phyloP scores from a whole-genome alignment of 2,329 filamentous ascomycete genomes.

The Cercospora berteroae region DNA sequence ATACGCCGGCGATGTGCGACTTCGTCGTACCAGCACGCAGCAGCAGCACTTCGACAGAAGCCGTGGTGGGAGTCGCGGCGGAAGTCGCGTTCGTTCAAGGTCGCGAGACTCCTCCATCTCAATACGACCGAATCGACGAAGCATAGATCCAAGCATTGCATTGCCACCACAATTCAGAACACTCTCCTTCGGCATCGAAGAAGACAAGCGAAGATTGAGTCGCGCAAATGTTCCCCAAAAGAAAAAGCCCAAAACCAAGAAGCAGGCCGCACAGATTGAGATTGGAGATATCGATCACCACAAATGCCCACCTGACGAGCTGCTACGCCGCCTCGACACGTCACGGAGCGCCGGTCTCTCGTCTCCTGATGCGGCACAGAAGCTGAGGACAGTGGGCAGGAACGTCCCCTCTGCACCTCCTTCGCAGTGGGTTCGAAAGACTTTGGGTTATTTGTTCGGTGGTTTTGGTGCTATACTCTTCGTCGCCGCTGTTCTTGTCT shows the following conservation, averaged over 20 bases:
- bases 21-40: constrained; percentile 17
- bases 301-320: constrained; percentile 55
- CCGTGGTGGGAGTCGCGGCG: constrained; percentile 8
- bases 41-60: constrained; percentile 13
- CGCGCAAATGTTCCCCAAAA: constrained; percentile 31
- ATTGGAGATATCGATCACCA: constrained; percentile 64
- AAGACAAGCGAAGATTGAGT: constrained; percentile 30
- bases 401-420: constrained; percentile 67
- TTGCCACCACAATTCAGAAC: constrained; percentile 48
- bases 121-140: constrained; percentile 38
- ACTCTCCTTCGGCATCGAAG: constrained; percentile 46
- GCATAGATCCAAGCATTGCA: constrained; percentile 45
- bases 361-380: constrained; percentile 54
- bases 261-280: constrained; percentile 23
- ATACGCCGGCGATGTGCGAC: constrained; percentile 22
- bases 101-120: constrained; percentile 37
- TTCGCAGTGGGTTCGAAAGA: constrained; percentile 57
- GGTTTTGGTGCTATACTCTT: constrained; percentile 73
- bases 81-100: constrained; percentile 19
- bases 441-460: constrained; percentile 70
- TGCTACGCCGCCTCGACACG: constrained; percentile 59
- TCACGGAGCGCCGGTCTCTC: constrained; percentile 61
- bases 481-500: constrained; percentile 67
- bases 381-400: constrained; percentile 60
- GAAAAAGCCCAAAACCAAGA: constrained; percentile 31